Conservation (phyloP, 768 basidiomycete species). For the Leccinum sublutescens region DNA sequence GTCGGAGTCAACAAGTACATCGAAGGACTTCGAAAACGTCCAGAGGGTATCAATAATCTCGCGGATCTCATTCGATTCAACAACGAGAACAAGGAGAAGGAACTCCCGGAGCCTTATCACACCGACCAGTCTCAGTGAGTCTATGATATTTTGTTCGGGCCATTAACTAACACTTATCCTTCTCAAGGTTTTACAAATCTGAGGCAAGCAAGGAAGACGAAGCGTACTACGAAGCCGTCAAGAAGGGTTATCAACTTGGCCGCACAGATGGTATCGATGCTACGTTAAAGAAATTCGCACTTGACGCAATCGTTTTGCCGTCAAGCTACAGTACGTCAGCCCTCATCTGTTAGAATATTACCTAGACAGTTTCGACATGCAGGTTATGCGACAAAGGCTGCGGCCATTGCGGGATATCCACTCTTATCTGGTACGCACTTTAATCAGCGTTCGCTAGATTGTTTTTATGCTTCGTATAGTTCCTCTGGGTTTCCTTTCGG, state of each 20-base stretch:
- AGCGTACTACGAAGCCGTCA: conserved; percentile 43
- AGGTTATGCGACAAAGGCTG: conserved; percentile 28
- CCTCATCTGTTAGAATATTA: not conserved
- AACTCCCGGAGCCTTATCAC: conserved; percentile 38
- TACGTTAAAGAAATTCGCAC: conserved; percentile 41
- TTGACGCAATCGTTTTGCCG: conserved; percentile 55
- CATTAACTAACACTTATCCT: not conserved
- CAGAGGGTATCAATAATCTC: conserved; percentile 53
- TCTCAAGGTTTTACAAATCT: conserved; percentile 22
- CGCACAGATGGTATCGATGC: conserved; percentile 55
- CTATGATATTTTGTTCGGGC: not conserved
- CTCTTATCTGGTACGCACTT: conserved; percentile 30
- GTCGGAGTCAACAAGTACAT: conserved; percentile 54
- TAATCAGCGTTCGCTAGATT: not conserved
- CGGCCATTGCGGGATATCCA: conserved; percentile 39
- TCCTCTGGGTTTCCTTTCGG: conserved; percentile 41
- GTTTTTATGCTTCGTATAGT: conserved; percentile 26
- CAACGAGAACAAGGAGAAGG: conserved; percentile 48
- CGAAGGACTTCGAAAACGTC: conserved; percentile 46
- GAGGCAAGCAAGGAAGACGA: conserved; percentile 27
- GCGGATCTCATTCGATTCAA: conserved; percentile 61
- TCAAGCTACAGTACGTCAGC: conserved; percentile 15
- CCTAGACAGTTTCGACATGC: not conserved
- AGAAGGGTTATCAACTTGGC: conserved; percentile 46
- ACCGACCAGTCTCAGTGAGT: conserved; percentile 36